Evolutionary conservation across 257 asterid species (phyloP), one percentile per base, ranked within the genome.

Genomic region (Salvia hispanica): DNA sequence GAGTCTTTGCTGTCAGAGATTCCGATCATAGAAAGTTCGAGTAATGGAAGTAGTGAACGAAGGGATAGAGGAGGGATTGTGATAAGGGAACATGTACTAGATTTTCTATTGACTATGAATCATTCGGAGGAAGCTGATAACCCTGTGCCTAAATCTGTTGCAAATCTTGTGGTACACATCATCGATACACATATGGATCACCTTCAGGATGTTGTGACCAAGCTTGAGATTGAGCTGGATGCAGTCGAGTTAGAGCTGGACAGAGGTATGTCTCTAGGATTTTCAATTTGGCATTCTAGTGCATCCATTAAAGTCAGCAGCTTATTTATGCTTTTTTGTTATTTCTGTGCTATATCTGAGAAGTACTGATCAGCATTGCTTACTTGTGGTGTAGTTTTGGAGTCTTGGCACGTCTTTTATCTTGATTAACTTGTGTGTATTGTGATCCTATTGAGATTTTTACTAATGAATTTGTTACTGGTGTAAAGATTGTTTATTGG

Each of bases 111-210:
- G 88, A 94, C 87, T 1, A 89, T 85, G 96, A 94, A 94, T 77
- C 99, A 94, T 72, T 87, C 99, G 0, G 99, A 87, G 80, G 97
- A 84, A 80, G 96, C 90, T 46, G 99, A 94, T 80, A 94, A 94
- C 82, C 99, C 96, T 0, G 96, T 94, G 71, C 99, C 99, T 9
- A 88, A 75, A 67, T 84, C 95, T 2, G 82, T 88, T 44, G 86
- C 99, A 0, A 85, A 91, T 76, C 97, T 94, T 51, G 88, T 94
- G 13, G 95, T 91, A 59, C 99, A 91, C 58, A 76, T 94, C 50
- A 76, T 94, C 43, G 97, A 94, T 76, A 94, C 99, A 0, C 99
- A 91, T 36, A 89, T 94, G 33, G 99, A 94, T 84, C 96, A 94
- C 75, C 91, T 94, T 71, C 99, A 94, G 78, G 99, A 94, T 76